Evolutionary conservation across 2,329 filamentous ascomycete species (phyloP), one percentile per base, ranked within the genome.

Genomic region (Venturia carpophila): DNA sequence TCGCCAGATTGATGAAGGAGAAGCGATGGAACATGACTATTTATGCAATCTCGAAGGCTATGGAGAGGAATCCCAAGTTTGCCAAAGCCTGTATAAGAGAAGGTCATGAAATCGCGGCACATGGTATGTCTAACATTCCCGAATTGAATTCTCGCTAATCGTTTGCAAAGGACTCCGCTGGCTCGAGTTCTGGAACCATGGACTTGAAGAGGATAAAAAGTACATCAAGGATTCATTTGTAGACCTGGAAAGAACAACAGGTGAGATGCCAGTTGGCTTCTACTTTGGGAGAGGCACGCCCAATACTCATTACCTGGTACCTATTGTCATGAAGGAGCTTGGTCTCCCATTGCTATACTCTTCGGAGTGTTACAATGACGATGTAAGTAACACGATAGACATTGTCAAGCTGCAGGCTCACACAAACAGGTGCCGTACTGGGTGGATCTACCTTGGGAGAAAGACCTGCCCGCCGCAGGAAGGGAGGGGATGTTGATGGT

Each of bases 401-500:
- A 15, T 15, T 27, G 13, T 21, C 21, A 11, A 52, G 47, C 11
- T 15, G 2, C 47, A 52, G 3, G 47, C 47, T 52, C 11, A 52
- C 47, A 1, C 21, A 27, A 30, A 15, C 21, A 58, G 52, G 52
- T 58, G 17, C 52, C 52, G 13, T 58, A 84, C 81, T 58, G 52
- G 82, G 74, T 79, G 5, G 82, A 84, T 68, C 71, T 84, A 1
- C 80, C 81, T 0, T 73, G 76, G 39, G 82, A 84, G 71, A 73
- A 76, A 30, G 30, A 49, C 13, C 45, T 63, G 13, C 41, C 61
- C 24, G 19, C n/a, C n/a, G 41, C 21, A 30, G 43, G 52, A 11
- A 37, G 30, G n/a, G 78, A 82, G 67, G 81, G 82, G n/a, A 76
- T 79, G 66, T 71, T 84, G 2, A 83, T 83, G 78, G 72, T 84